phyloP scores from a whole-genome alignment of 1,284 basidiomycete genomes.

The Xerocomus nothofagi region DNA sequence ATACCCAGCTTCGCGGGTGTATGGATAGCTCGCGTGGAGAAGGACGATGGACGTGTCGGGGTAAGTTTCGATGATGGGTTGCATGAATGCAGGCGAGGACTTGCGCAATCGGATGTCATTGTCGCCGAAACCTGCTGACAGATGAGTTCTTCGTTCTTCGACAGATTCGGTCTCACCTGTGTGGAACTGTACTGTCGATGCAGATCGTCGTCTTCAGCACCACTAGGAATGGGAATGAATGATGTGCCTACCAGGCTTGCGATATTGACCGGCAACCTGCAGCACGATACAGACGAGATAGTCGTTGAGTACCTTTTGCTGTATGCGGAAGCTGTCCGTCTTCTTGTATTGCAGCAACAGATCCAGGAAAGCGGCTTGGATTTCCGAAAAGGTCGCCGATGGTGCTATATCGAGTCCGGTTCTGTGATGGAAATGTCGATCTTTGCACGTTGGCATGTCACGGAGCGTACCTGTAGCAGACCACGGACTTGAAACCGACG shows the following conservation, averaged over 20 bases:
- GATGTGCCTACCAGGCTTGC: conserved; percentile 54
- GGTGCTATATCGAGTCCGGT: conserved; percentile 60
- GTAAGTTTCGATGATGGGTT: conserved; percentile 63
- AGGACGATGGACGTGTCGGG: conserved; percentile 62
- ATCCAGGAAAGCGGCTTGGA: conserved; percentile 33
- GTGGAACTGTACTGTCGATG: conserved; percentile 69
- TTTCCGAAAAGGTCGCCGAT: conserved; percentile 22
- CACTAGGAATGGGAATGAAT: background rate
- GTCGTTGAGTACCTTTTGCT: conserved; percentile 65
- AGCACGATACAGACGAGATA: conserved; percentile 58
- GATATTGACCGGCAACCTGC: conserved; percentile 47
- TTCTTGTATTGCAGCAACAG: conserved; percentile 34
- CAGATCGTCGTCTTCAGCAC: background rate
- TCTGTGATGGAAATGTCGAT: conserved; percentile 26
- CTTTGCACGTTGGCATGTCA: background rate
- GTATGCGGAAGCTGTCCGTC: conserved; percentile 48
- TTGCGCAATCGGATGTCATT: conserved; percentile 60
- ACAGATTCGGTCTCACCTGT: conserved; percentile 41
- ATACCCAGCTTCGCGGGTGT: conserved; percentile 72
- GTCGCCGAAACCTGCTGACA: conserved; percentile 57
- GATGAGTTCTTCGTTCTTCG: background rate
- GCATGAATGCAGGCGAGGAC: conserved; percentile 65
- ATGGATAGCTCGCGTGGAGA: conserved; percentile 73
- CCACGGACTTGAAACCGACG: conserved; percentile 72
- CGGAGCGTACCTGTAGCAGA: conserved; percentile 52